Percentiles rank a stretch among this genome's conserved stretches.
phyloP scores from a whole-genome alignment of 768 basidiomycete species.

The Lactarius vividus region DNA sequence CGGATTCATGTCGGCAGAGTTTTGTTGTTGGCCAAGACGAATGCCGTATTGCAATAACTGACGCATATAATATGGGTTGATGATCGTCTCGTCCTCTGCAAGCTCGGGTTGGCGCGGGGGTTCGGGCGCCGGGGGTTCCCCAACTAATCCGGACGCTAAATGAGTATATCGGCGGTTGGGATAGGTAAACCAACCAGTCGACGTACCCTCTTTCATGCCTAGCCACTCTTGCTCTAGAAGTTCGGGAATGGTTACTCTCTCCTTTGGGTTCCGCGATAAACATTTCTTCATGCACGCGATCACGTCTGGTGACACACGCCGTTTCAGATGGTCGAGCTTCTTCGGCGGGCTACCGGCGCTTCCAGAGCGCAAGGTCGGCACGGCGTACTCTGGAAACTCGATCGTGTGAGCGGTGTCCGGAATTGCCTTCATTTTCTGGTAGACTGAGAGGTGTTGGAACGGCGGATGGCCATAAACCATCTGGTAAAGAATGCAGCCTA shows the following conservation, averaged over 20 bases:
- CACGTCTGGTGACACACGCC: slow-evolving; percentile 70
- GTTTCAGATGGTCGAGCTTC: slow-evolving; percentile 66
- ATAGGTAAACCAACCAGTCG: not conserved
- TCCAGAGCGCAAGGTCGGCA: slow-evolving; percentile 42
- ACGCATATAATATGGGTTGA: slow-evolving; percentile 77
- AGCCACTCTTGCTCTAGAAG: slow-evolving; percentile 82
- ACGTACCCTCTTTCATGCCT: slow-evolving; percentile 56
- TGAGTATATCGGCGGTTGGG: slow-evolving; percentile 8
- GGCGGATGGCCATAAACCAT: slow-evolving; percentile 96
- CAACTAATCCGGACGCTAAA: slow-evolving; percentile 27
- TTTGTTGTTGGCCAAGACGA: slow-evolving; percentile 46
- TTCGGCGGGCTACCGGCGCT: slow-evolving; percentile 43
- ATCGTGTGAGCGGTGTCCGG: slow-evolving; percentile 75
- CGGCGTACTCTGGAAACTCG: slow-evolving; percentile 72
- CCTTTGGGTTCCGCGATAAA: slow-evolving; percentile 73
- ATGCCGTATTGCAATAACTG: slow-evolving; percentile 73
- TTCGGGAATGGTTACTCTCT: slow-evolving; percentile 83
- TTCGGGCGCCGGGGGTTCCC: slow-evolving; percentile 30
- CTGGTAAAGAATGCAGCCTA: slow-evolving; percentile 97
- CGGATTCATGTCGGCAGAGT: slow-evolving; percentile 17
- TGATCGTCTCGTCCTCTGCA: slow-evolving; percentile 59
- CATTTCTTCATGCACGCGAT: slow-evolving; percentile 83
- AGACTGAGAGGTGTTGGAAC: slow-evolving; percentile 79
- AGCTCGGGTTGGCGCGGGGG: slow-evolving; percentile 40
- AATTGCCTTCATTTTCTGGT: slow-evolving; percentile 93